phyloP scores from a whole-genome alignment of 179 eudicot species.

The Spinacia oleracea region DNA sequence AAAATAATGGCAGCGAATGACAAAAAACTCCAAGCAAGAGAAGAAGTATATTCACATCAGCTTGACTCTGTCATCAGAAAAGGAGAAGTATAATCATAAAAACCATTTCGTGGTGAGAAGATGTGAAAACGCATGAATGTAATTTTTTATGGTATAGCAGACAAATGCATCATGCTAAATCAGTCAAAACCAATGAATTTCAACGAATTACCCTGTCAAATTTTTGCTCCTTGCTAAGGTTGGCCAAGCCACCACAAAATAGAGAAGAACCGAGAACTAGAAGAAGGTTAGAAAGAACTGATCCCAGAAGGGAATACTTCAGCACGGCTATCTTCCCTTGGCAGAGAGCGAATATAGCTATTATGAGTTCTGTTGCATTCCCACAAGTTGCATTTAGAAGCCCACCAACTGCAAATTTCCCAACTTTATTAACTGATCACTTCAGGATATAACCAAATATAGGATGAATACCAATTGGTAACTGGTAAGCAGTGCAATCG shows the following conservation, averaged over 20 bases:
- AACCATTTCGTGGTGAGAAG: neutral
- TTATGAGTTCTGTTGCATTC: slow-evolving; percentile 80
- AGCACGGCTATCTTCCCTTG: slow-evolving; percentile 57
- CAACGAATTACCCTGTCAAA: slow-evolving; percentile 52
- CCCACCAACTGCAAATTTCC: slow-evolving; percentile 63
- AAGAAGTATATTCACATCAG: slow-evolving; percentile 58
- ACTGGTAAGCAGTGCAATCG: neutral
- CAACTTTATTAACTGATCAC: slow-evolving; percentile 9
- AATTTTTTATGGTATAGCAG: neutral
- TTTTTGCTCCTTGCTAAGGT: slow-evolving; percentile 58
- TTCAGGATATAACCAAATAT: neutral
- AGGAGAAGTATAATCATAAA: neutral
- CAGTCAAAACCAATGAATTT: neutral
- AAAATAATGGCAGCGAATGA: slow-evolving; percentile 55
- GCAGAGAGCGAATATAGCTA: slow-evolving; percentile 66
- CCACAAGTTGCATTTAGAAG: slow-evolving; percentile 84
- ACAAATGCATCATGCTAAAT: neutral
- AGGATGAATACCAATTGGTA: neutral
- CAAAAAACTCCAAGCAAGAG: slow-evolving; percentile 60
- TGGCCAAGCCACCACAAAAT: slow-evolving; percentile 67
- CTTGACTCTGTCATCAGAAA: slow-evolving; percentile 47
- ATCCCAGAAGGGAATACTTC: slow-evolving; percentile 76
- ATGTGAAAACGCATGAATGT: neutral
- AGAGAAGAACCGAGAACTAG: slow-evolving; percentile 77
- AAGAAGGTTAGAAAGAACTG: slow-evolving; percentile 70